Evolutionary conservation across 371 early-diverging fungal species (phyloP).

Genomic region (Actinomortierella ambigua): DNA sequence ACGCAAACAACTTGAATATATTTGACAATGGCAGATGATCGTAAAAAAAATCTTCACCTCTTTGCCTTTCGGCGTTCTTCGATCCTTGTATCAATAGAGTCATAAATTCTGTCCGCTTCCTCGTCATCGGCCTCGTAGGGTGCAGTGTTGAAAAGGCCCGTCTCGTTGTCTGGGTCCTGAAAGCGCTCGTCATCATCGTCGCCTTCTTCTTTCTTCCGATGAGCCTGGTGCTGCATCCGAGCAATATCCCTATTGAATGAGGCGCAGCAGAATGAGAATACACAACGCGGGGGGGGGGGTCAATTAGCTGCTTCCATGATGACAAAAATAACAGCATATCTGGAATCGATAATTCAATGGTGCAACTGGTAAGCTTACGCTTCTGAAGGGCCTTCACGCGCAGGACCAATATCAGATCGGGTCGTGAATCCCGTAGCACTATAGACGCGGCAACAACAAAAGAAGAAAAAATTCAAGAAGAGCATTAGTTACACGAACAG

Average conservation of each 20-base stretch:
- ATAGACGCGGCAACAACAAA: slow-evolving; percentile 3
- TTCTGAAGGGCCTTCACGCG: slow-evolving; percentile 76
- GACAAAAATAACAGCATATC: not conserved
- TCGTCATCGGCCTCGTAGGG: slow-evolving; percentile 97
- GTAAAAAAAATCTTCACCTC: slow-evolving; percentile 47
- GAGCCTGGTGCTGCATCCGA: slow-evolving; percentile 41
- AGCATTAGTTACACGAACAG: not conserved
- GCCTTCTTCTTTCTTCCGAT: slow-evolving; percentile 51
- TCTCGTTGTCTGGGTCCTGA: slow-evolving; percentile 95
- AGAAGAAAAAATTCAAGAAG: not conserved
- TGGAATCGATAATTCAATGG: not conserved
- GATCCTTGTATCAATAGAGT: slow-evolving; percentile 89
- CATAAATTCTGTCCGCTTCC: slow-evolving; percentile 95
- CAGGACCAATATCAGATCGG: slow-evolving; percentile 97
- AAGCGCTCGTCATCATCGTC: slow-evolving; percentile 77
- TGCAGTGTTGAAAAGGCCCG: slow-evolving; percentile 83
- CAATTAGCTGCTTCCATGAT: not conserved
- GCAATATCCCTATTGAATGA: slow-evolving; percentile 47
- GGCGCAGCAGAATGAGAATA: not conserved
- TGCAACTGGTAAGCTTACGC: slow-evolving; percentile 46
- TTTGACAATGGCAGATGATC: no score
- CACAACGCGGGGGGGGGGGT: not conserved
- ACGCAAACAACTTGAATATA: no score
- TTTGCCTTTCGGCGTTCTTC: slow-evolving; percentile 85
- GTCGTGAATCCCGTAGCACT: slow-evolving; percentile 97